Conservation (phyloP, 331 rosid species). For the Pyrus hybrid region DNA sequence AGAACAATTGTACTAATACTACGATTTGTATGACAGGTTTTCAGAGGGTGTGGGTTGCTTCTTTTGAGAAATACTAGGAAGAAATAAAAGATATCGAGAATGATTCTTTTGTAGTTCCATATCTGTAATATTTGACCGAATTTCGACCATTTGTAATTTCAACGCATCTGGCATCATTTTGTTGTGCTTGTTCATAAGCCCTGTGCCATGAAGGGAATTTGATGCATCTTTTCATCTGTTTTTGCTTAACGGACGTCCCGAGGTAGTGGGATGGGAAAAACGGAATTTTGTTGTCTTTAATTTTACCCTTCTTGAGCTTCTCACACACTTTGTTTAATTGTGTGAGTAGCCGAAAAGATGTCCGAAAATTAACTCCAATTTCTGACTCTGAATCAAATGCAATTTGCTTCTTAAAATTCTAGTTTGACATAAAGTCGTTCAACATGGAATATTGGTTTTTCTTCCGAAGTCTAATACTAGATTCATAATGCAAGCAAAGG, state of each 20-base stretch:
- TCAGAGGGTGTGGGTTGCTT: slow-evolving; percentile 2
- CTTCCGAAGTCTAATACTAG: slow-evolving; percentile 26
- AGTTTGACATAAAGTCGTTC: slow-evolving; percentile 14
- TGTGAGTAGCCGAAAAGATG: too few relatives aligned
- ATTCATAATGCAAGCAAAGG: slow-evolving; percentile 18
- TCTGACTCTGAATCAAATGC: background rate
- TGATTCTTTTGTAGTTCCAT: slow-evolving; percentile 8
- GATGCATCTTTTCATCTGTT: background rate
- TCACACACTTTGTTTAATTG: too few relatives aligned
- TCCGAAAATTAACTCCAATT: too few relatives aligned
- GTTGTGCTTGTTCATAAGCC: slow-evolving; percentile 10
- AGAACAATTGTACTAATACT: background rate
- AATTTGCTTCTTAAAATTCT: background rate
- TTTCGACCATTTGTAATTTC: slow-evolving; percentile 5
- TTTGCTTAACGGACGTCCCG: background rate
- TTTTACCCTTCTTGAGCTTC: background rate
- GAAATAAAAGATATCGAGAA: slow-evolving; percentile 20
- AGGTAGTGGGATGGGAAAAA: background rate
- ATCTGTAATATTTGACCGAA: slow-evolving; percentile 4
- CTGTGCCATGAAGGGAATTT: slow-evolving; percentile 6
- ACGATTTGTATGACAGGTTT: slow-evolving; percentile 7
- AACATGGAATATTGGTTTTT: slow-evolving; percentile 12
- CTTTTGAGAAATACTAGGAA: slow-evolving; percentile 1
- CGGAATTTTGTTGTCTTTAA: background rate
- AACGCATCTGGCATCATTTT: background rate